Evolutionary conservation across 345 rosid species (phyloP), one percentile per base, ranked within the genome.

Genomic region (Rhodomyrtus tomentosa): DNA sequence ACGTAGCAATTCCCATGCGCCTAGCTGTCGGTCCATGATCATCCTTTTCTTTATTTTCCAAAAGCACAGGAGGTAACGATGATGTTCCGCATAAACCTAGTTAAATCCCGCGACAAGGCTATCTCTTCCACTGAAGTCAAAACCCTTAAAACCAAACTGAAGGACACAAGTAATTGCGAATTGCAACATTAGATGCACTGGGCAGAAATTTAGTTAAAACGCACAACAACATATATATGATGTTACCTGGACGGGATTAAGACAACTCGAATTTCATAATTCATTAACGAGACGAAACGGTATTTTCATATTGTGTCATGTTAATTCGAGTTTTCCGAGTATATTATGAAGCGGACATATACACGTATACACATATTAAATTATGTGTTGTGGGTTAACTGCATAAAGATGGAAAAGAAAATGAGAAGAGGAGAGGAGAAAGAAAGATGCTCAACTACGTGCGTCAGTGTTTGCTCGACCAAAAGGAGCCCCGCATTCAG

Each of bases 221-320:
- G 13, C 14, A 49, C 50, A 49, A 49, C 50, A 49, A 49, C 14
- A 49, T 49, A 49, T 49, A 58, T 58, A 13, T 27, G 1, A 58
- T 58, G 0, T 29, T 36, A 7, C 20, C 4, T 29, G 20, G 8
- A 29, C 7, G 29, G 11, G 40, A 29, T 62, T 15, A 62, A 16
- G 36, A 62, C 5, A 29, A 58, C 29, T 27, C 0, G 0, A 58
- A 0, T 15, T 58, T 13, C 15, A 6, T 13, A 27, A 58, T 58
- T 58, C 1, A 27, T 7, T 13, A n/a, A 58, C 2, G 1, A 6
- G 68, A 58, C 6, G 68, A 58, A 12, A 58, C 6, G 16, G 10
- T 3, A 59, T 0, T 18, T 6, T 27, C 0, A 18, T 2, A 1
- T 29, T 2, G 5, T 59, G 22, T 59, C 0, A 20, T 6, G 21